Evolutionary conservation across 1,284 basidiomycete genomes (phyloP).

Genomic region (Marasmius tenuissimus): DNA sequence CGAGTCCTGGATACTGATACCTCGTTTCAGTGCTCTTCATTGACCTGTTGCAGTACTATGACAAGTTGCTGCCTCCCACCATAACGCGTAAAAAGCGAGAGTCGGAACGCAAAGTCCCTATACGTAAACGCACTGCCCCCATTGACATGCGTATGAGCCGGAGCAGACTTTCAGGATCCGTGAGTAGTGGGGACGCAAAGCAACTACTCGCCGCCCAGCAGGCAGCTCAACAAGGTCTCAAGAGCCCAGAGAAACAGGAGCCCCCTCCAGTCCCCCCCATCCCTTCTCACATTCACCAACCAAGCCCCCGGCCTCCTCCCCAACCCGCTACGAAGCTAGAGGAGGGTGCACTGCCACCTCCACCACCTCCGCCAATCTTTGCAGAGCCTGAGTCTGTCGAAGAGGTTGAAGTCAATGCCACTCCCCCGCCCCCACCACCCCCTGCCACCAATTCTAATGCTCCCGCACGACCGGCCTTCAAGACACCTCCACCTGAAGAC

Average conservation of each 20-base stretch:
- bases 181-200: slow-evolving; percentile 71
- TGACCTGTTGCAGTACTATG: slow-evolving; percentile 81
- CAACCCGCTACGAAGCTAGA: slow-evolving; percentile 15
- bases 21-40: slow-evolving; percentile 65
- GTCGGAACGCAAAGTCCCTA: slow-evolving; percentile 77
- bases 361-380: slow-evolving; percentile 22
- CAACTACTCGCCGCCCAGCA: slow-evolving; percentile 79
- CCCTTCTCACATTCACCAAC: slow-evolving; percentile 20
- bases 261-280: slow-evolving; percentile 26
- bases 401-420: not conserved
- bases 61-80: slow-evolving; percentile 75
- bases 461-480: slow-evolving; percentile 50
- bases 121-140: slow-evolving; percentile 84
- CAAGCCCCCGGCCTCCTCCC: slow-evolving; percentile 17
- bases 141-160: slow-evolving; percentile 87
- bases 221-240: slow-evolving; percentile 46
- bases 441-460: slow-evolving; percentile 23
- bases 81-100: slow-evolving; percentile 85
- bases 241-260: slow-evolving; percentile 33
- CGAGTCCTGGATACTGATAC: slow-evolving; percentile 1
- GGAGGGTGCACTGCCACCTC: slow-evolving; percentile 8
- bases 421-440: slow-evolving; percentile 32
- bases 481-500: slow-evolving; percentile 46
- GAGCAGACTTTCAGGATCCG: slow-evolving; percentile 51
- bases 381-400: slow-evolving; percentile 10